Evolutionary conservation across 2,329 filamentous ascomycete species (phyloP), one percentile per base, ranked within the genome.

Genomic region (Colletotrichum kahawae): DNA sequence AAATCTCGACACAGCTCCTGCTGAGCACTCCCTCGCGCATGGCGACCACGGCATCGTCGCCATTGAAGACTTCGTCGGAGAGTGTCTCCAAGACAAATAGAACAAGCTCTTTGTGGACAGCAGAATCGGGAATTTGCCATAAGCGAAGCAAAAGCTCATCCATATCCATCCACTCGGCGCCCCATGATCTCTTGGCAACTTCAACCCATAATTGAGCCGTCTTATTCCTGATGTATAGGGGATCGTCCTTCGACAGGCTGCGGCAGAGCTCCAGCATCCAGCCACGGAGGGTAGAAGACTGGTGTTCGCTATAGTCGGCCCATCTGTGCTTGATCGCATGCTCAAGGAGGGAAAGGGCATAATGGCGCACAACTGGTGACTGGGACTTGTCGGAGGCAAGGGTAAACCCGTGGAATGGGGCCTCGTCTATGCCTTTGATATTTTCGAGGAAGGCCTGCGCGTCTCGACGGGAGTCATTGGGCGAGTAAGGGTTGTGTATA

Each of bases 121-220:
- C 85, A 31, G 90, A 90, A 77, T 91, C 90, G 21, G 88, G 88
- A 18, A 89, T 83, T 82, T 95, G 93, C 97, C 97, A 99, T 24
- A 98, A 88, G 80, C 92, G 90, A 59, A 96, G 91, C 70, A 99
- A 89, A 81, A 94, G 89, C 77, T 92, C 87, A 83, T 99, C 97
- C 96, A 99, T 98, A 81, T 97, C 93, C 87, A 94, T 92, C 97
- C 97, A 99, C 76, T 97, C 94, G 36, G 92, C 89, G n/a, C 90
- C 95, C 97, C 97, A 99, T 82, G 92, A 94, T 80, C 96, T 91
- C 87, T 98, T 98, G 54, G 96, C 95, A 68, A 98, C 89, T 84
- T 98, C 97, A 9, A 96, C 95, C 97, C 97, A 99, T 76, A 99
- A 87, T 84, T 98, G 94, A 33, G 95, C 95, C 38, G 97, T 93